A percentile compares a stretch with the other conserved stretches of the same genome.
phyloP scores from a whole-genome alignment of 2,329 filamentous ascomycete species.

The Colletotrichum orchidophilum region DNA sequence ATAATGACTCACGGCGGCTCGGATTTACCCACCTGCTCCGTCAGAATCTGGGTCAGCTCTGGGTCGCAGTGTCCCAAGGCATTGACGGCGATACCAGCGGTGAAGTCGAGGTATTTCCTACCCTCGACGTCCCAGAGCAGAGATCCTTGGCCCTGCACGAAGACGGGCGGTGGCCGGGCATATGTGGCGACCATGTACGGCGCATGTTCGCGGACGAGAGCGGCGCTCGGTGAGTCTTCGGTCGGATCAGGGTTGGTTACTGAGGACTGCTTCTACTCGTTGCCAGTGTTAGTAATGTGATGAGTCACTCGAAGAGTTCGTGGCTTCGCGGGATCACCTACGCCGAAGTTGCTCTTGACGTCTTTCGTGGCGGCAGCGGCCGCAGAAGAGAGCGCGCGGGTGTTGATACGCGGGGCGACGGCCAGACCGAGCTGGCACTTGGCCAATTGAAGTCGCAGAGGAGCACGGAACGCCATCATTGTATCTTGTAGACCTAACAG shows the following conservation, averaged over 20 bases:
- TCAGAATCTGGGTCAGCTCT: slow-evolving; percentile 77
- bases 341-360: slow-evolving; percentile 46
- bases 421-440: slow-evolving; percentile 35
- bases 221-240: slow-evolving; percentile 76
- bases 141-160: slow-evolving; percentile 86
- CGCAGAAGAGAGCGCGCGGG: slow-evolving; percentile 46
- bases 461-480: slow-evolving; percentile 51
- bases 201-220: slow-evolving; percentile 77
- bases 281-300: neutral
- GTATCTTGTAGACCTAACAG: neutral
- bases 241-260: slow-evolving; percentile 77
- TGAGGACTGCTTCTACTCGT: slow-evolving; percentile 42
- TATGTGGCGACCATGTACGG: slow-evolving; percentile 98
- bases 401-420: slow-evolving; percentile 40
- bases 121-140: slow-evolving; percentile 93
- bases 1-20: slow-evolving; percentile 22
- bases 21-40: slow-evolving; percentile 71
- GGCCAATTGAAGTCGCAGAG: slow-evolving; percentile 50
- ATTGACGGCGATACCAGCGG: slow-evolving; percentile 95
- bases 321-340: slow-evolving; percentile 33
- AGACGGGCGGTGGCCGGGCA: slow-evolving; percentile 87
- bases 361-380: slow-evolving; percentile 46
- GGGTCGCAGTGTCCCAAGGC: slow-evolving; percentile 90
- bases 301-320: neutral
- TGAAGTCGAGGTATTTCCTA: slow-evolving; percentile 91